Evolutionary conservation across 1,284 basidiomycete genomes (phyloP).

Genomic region (Cryptococcus sp.): DNA sequence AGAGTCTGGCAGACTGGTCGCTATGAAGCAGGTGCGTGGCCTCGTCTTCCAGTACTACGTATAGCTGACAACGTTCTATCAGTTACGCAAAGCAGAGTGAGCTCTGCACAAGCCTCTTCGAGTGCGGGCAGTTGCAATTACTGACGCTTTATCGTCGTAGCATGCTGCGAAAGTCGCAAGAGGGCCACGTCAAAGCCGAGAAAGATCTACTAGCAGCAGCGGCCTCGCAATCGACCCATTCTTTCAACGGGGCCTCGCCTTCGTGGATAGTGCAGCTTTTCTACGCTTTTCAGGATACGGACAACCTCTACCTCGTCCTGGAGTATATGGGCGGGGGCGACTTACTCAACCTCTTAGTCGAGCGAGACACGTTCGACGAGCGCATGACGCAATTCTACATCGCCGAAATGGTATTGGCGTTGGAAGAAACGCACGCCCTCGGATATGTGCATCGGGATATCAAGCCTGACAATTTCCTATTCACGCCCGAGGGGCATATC

Average conservation of each 20-base stretch:
- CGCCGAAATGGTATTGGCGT: constrained; percentile 96
- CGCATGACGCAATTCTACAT: constrained; percentile 92
- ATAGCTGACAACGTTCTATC: constrained; percentile 31
- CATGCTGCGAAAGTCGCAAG: constrained; percentile 97
- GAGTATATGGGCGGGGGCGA: constrained; percentile 97
- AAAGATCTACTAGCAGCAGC: constrained; percentile 51
- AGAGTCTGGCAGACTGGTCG: constrained; percentile 76
- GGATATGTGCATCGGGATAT: constrained; percentile 98
- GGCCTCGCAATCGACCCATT: constrained; percentile 57
- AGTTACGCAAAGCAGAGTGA: constrained; percentile 85
- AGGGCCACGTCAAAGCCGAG: constrained; percentile 63
- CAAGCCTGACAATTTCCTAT: constrained; percentile 94
- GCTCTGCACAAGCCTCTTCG: constrained; percentile 3
- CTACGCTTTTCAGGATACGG: constrained; percentile 76
- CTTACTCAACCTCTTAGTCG: constrained; percentile 90
- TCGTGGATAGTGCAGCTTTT: constrained; percentile 93
- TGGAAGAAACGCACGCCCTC: constrained; percentile 88
- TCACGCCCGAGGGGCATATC: constrained; percentile 89
- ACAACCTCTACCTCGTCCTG: constrained; percentile 89
- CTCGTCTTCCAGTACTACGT: neutral
- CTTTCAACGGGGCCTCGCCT: constrained; percentile 61
- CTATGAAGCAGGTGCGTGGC: constrained; percentile 86
- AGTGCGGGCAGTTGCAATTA: neutral
- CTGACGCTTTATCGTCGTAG: constrained; percentile 18
- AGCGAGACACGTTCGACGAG: constrained; percentile 90